phyloP scores from a whole-genome alignment of 345 rosid species.

The Iberis pinnata region DNA sequence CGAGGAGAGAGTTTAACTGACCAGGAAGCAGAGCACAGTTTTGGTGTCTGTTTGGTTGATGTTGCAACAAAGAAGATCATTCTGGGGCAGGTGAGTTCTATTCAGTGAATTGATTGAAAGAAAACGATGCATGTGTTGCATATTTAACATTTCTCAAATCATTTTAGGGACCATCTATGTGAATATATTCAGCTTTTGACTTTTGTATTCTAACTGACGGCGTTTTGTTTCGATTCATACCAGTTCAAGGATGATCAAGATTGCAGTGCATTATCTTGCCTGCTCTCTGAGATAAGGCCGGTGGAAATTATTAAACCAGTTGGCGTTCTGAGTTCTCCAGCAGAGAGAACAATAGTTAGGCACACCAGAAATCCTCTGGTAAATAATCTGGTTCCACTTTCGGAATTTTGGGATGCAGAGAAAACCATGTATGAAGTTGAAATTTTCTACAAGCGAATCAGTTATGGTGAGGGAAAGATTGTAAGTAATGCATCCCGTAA shows the following conservation, averaged over 20 bases:
- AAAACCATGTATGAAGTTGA: conserved; percentile 62
- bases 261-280: conserved; percentile 65
- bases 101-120: conserved; percentile 11
- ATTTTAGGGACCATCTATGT: background rate
- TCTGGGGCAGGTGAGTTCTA: conserved; percentile 67
- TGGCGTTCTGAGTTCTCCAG: conserved; percentile 55
- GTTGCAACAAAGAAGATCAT: conserved; percentile 77
- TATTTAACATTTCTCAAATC: conserved; percentile 8
- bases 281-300: conserved; percentile 81
- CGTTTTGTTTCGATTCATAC: conserved; percentile 14
- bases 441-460: conserved; percentile 38
- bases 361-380: conserved; percentile 83
- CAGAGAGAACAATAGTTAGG: conserved; percentile 67
- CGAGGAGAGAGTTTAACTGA: conserved; percentile 27
- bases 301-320: conserved; percentile 92
- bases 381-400: conserved; percentile 65
- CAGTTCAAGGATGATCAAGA: conserved; percentile 83
- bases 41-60: conserved; percentile 87
- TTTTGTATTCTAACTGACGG: conserved; percentile 14
- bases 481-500: conserved; percentile 11
- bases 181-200: background rate
- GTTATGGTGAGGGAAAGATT: conserved; percentile 30
- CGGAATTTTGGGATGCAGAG: conserved; percentile 87
- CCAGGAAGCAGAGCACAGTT: conserved; percentile 37
- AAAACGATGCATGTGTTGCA: background rate